Evolutionary conservation across 2,329 filamentous ascomycete species (phyloP), one percentile per base, ranked within the genome.

Genomic region (Botryotinia globosa): DNA sequence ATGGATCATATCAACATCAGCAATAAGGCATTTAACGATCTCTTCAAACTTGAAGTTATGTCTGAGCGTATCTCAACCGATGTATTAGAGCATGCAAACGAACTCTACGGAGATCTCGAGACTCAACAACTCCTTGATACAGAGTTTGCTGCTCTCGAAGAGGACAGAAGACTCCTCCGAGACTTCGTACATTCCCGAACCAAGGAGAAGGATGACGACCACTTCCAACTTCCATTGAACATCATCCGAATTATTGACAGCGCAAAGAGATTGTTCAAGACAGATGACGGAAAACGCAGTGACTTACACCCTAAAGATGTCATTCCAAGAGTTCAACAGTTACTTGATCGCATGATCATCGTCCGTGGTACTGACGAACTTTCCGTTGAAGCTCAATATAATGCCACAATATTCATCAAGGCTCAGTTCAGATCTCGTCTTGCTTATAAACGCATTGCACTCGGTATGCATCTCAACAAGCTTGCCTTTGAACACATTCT

Each of bases 161-260:
- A 85, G n/a, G 94, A 96, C 80, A 92, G 96, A 70, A 86, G 88
- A 16, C 89, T 90, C 80, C 86, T 98, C 59, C 92, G 96, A 69
- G 81, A 85, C 5, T 69, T 69, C 29, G 64, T 69, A 45, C 48
- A 29, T 39, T 89, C 94, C 77, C 91, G 90, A 77, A 85, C 82
- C 72, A 82, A 86, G 62, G 87, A 92, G 82, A 91, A 93, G 81
- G 91, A 93, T 69, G 92, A 96, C 65, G 92, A 96, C 78, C 89
- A 88, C 81, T 94, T 97, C 87, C 94, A 98, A 79, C 86, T 99
- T 73, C 96, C 96, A 32, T 89, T 99, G 77, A 99, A 99, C 81
- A 88, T 98, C 75, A 87, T 91, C 69, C 92, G 96, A 77, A 94
- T 99, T 80, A 93, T 99, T 73, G 92, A 97, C 79, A 94, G 92